Base-by-base conservation (phyloP, 2,329 filamentous ascomycete species). In the Colletotrichum cuscutae region DNA sequence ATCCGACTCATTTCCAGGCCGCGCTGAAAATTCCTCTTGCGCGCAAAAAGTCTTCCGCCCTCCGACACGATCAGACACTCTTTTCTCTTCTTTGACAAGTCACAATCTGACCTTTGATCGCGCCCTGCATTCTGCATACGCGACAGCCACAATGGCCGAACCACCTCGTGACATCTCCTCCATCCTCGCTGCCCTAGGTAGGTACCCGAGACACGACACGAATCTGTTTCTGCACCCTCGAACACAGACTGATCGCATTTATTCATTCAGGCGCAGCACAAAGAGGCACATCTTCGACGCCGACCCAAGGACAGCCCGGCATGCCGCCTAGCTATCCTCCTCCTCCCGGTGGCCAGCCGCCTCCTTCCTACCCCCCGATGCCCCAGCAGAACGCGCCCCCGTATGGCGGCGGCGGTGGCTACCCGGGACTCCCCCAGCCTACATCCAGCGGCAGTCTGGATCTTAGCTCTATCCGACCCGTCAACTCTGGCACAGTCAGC, bases 401-500 rank as follows among this genome's bases (percentile, higher is more conserved):
- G 22, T 82, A 84, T 67, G 82, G 85, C 72, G 78, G 77, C 53
- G 60, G 77, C 68, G 73, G 81, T 63, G 76, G 82, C 70, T 90
- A 87, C 77, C 35, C 67, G 3, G 80, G 82, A 35, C 84, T 93
- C 35, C 93, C 93, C 3, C 91, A 91, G 76, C 93, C 94, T 2
- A 90, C 92, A 6, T 89, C 88, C 68, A 93, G 93, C 72, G 94
- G 94, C 63, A 95, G 90, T 77, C 86, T 97, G 75, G 94, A 97
- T 79, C 84, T 97, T 65, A 95, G 92, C 82, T 88, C 90, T 68
- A 94, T 97, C 79, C 93, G 93, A 78, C 94, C 95, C 5, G 89
- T 93, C 68, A 94, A 89, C 80, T 94, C 93, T 35, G 95, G 95
- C 71, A 94, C 93, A 24, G 92, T 97, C 77, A 96, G 92, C 82